Evolutionary conservation across 2,329 filamentous ascomycete species (phyloP), one percentile per base, ranked within the genome.

Genomic region (Fusarium sp.): DNA sequence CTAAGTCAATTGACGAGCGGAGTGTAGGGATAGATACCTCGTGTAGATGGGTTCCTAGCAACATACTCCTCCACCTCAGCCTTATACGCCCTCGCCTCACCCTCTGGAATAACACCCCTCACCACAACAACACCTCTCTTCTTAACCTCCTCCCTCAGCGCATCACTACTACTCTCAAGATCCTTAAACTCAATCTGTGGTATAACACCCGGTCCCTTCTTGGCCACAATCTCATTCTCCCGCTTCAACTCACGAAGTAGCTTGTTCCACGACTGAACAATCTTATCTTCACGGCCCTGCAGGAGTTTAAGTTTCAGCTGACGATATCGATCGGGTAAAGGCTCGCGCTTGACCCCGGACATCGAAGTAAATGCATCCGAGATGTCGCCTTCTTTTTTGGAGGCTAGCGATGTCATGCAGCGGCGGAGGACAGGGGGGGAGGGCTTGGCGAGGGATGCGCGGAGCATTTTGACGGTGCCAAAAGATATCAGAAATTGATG

Each of bases 31-130:
- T 20, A 26, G 35, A n/a, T 69, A 86, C 87, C 87, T 83, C 84
- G 87, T 7, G 90, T 91, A 7, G 83, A 84, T 0, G 90, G 88
- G 77, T 95, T 95, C 60, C 86, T 86, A 18, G 82, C 82, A 12
- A 93, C 88, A 74, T 95, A 95, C 13, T 89, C 87, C 70, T 90
- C 88, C 11, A 92, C 83, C 67, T 91, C 87, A 14, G 84, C 84
- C 81, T 95, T 95, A 76, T 90, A 93, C 3, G 83, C 85, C 54
- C 92, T 82, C 0, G 92, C 92, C 79, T 92, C 88, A 3, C 83
- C 81, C 73, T 90, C 87, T 0, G 90, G 87, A 20, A 95, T 81
- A 7, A 94, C 92, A 18, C 90, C 90, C 48, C 89, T 86, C 28
- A 95, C 85, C 4, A 95, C 89, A 1, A 89, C 88, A 1, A 86